Conservation (phyloP, 345 rosid genomes). For the Salix purpurea region DNA sequence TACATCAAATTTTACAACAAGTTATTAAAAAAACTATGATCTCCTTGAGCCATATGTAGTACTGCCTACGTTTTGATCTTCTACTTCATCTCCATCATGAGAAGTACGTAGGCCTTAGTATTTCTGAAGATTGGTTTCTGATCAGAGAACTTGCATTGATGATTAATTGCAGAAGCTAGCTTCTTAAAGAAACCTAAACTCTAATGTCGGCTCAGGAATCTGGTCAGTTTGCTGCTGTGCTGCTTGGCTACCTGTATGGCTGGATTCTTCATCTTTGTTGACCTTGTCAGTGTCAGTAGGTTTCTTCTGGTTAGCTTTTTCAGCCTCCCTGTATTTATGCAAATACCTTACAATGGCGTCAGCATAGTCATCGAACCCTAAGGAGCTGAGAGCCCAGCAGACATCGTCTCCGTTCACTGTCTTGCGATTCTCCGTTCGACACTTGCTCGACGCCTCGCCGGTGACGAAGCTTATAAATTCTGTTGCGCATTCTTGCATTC, state of each 20-base stretch:
- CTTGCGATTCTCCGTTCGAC: constrained; percentile 32
- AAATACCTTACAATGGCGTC: constrained; percentile 16
- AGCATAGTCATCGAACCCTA: constrained; percentile 27
- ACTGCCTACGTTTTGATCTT: background rate
- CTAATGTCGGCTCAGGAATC: constrained; percentile 14
- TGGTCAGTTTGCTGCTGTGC: constrained; percentile 7
- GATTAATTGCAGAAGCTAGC: too few relatives aligned
- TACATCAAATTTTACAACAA: background rate
- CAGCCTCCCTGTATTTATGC: constrained; percentile 24
- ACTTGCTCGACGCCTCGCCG: constrained; percentile 29
- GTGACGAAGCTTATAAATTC: constrained; percentile 32
- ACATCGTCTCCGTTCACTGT: constrained; percentile 30
- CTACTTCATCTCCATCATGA: background rate
- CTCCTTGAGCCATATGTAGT: background rate
- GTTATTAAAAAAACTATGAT: background rate
- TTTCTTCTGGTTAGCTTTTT: constrained; percentile 31
- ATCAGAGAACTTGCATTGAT: constrained; percentile 25
- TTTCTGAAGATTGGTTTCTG: constrained; percentile 7
- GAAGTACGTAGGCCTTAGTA: too few relatives aligned
- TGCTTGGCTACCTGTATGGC: constrained; percentile 2
- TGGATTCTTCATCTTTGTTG: constrained; percentile 18
- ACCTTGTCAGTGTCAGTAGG: constrained; percentile 19
- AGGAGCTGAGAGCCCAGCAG: constrained; percentile 27
- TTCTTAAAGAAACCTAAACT: constrained; percentile 29
- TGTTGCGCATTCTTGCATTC: constrained; percentile 30